Percentiles rank a stretch among this genome's conserved stretches.
Conservation (phyloP, 2,329 filamentous ascomycete species). For the Colletotrichum theobromicola region DNA sequence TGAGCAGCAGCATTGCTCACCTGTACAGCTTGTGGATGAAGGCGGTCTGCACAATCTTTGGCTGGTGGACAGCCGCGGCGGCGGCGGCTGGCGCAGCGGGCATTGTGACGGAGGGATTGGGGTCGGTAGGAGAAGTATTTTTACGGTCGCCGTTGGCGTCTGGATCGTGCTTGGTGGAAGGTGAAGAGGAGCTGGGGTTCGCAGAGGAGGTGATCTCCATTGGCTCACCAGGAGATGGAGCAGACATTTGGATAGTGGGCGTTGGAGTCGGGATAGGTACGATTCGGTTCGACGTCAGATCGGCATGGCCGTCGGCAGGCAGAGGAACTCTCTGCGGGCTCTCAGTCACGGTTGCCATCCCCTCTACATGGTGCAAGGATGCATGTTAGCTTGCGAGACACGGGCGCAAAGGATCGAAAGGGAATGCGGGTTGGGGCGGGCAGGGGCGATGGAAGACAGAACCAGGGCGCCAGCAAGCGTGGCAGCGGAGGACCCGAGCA, state of each 20-base stretch:
- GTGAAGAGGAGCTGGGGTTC: conserved; percentile 33
- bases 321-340: conserved; percentile 49
- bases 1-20: conserved; percentile 55
- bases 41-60: conserved; percentile 97
- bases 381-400: conserved; percentile 23
- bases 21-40: conserved; percentile 99
- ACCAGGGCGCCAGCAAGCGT: conserved; percentile 22
- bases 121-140: conserved; percentile 44
- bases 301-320: conserved; percentile 44
- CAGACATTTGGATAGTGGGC: conserved; percentile 63
- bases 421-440: conserved; percentile 7
- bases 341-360: conserved; percentile 60
- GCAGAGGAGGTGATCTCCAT: conserved; percentile 66
- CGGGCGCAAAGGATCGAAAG: conserved; percentile 4
- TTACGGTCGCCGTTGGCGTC: conserved; percentile 38
- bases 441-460: neutral
- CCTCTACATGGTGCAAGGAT: conserved; percentile 37
- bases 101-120: conserved; percentile 46
- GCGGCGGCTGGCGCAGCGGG: conserved; percentile 59
- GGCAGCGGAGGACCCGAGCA: conserved; percentile 7
- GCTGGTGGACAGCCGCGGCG: conserved; percentile 82
- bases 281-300: conserved; percentile 57
- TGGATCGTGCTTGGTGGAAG: conserved; percentile 18
- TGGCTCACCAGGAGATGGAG: conserved; percentile 61
- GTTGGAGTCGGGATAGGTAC: conserved; percentile 56